Conservation (phyloP, 768 basidiomycete genomes). For the Pleurotus pulmonarius region DNA sequence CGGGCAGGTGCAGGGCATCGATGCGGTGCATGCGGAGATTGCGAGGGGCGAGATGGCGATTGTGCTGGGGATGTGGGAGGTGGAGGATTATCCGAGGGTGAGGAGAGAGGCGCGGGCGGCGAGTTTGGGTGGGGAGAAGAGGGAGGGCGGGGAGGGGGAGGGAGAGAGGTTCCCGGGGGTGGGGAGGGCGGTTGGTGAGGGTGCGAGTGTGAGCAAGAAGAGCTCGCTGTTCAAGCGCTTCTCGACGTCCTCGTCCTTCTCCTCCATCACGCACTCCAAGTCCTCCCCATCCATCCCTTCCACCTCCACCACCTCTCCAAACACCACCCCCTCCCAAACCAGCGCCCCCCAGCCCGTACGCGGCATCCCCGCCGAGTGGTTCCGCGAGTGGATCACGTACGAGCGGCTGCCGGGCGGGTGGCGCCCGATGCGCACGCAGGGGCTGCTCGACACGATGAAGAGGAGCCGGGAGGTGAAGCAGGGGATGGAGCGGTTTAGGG, state of each 20-base stretch:
- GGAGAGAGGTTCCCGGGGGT: not conserved
- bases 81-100: not conserved
- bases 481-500: constrained; percentile 1
- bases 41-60: constrained; percentile 69
- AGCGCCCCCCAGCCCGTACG: constrained; percentile 29
- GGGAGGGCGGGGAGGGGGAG: not conserved
- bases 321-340: not conserved
- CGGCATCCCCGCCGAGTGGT: constrained; percentile 42
- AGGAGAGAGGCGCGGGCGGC: not conserved
- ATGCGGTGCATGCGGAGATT: constrained; percentile 49
- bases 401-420: constrained; percentile 50
- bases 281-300: no score
- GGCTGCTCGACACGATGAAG: constrained; percentile 29
- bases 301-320: not conserved
- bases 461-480: not conserved
- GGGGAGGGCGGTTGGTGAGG: not conserved
- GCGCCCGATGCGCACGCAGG: constrained; percentile 33
- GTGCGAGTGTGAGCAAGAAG: not conserved
- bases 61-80: constrained; percentile 54
- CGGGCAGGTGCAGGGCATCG: constrained; percentile 9
- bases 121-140: not conserved
- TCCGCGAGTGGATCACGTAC: constrained; percentile 45
- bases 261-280: not conserved
- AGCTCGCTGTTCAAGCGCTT: not conserved
- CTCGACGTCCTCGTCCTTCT: not conserved